Conservation (phyloP, 352 stramenopile species). For the Thalassiosira sp. region DNA sequence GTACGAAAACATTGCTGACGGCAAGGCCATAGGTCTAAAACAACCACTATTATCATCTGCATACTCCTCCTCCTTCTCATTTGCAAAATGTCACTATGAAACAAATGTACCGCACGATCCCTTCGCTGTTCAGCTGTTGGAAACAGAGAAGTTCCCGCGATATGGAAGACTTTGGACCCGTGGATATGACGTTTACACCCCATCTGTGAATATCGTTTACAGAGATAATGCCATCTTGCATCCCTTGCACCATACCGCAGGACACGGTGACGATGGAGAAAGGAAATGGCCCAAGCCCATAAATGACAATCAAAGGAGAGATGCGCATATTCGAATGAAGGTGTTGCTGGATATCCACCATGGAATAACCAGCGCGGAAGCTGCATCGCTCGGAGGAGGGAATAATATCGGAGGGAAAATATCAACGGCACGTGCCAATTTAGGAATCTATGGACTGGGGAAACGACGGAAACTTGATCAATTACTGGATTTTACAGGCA, state of each 20-base stretch:
- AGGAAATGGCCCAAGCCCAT: conserved; percentile 55
- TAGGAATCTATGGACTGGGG: conserved; percentile 81
- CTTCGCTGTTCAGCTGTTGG: conserved; percentile 79
- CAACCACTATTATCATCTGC: conserved; percentile 73
- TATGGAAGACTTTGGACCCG: conserved; percentile 77
- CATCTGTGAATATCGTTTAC: conserved; percentile 79
- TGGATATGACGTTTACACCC: conserved; percentile 86
- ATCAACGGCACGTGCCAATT: conserved; percentile 62
- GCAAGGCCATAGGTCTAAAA: conserved; percentile 67
- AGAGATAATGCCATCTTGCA: conserved; percentile 68
- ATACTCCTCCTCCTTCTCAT: conserved; percentile 81
- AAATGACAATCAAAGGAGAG: conserved; percentile 52
- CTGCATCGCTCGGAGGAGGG: conserved; percentile 26
- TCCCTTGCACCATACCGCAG: conserved; percentile 53
- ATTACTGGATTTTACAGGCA: conserved; percentile 68
- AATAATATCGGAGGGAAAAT: conserved; percentile 46
- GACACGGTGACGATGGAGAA: conserved; percentile 69
- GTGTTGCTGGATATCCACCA: conserved; percentile 56
- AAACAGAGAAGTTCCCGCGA: conserved; percentile 82
- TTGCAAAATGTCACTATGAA: conserved; percentile 86
- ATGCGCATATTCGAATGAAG: conserved; percentile 57
- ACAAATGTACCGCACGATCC: conserved; percentile 83
- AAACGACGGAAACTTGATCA: conserved; percentile 71
- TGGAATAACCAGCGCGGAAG: conserved; percentile 40
- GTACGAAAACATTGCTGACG: conserved; percentile 68